A percentile compares a stretch with the other conserved stretches of the same genome.
Conservation (phyloP, 495 filamentous ascomycete genomes). For the Jackrogersella multiformis region DNA sequence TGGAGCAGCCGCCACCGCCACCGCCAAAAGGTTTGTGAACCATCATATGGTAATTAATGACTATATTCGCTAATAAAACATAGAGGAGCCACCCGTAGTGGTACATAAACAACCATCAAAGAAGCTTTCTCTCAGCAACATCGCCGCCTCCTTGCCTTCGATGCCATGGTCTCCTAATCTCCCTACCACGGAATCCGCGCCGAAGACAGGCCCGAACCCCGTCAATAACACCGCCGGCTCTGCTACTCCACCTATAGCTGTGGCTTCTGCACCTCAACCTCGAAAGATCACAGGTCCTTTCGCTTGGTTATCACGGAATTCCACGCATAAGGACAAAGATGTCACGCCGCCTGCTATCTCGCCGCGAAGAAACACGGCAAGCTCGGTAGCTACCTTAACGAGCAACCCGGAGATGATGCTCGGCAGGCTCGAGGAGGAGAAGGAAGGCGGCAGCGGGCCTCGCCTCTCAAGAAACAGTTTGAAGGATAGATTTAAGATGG, state of each 20-base stretch:
- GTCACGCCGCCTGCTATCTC: slow-evolving; percentile 60
- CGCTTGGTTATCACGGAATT: slow-evolving; percentile 83
- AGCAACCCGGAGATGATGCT: slow-evolving; percentile 80
- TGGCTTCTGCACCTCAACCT: slow-evolving; percentile 51
- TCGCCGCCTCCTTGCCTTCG: slow-evolving; percentile 59
- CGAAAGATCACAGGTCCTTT: slow-evolving; percentile 84
- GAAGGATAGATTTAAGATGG: slow-evolving; percentile 84
- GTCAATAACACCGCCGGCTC: slow-evolving; percentile 52
- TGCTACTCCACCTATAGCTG: slow-evolving; percentile 52
- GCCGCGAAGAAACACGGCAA: slow-evolving; percentile 72
- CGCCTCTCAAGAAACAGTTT: slow-evolving; percentile 72
- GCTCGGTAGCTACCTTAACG: slow-evolving; percentile 75
- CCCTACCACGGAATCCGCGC: slow-evolving; percentile 46
- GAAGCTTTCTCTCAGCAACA: slow-evolving; percentile 58
- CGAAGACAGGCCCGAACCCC: slow-evolving; percentile 47
- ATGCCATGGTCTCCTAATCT: slow-evolving; percentile 61
- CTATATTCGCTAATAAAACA: slow-evolving; percentile 9
- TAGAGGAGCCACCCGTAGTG: slow-evolving; percentile 26
- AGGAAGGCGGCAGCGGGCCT: slow-evolving; percentile 62
- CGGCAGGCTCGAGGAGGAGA: slow-evolving; percentile 72
- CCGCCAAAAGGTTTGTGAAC: slow-evolving; percentile 38
- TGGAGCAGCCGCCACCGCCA: slow-evolving; percentile 19
- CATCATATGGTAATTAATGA: background rate
- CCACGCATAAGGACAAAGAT: slow-evolving; percentile 67
- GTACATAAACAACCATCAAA: slow-evolving; percentile 47